phyloP scores from a whole-genome alignment of 345 rosid genomes.

The thale cress (Arabidopsis thaliana) region TAIR10.1 NC_003075.7:13153001-13153500 shows the following conservation, averaged over 20 bases:
- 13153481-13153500: background rate
- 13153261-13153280: background rate
- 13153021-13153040: background rate
- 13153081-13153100: too few relatives aligned
- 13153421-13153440: background rate
- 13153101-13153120: too few relatives aligned
- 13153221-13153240: background rate
- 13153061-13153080: too few relatives aligned
- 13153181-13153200: background rate
- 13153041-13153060: too few relatives aligned
- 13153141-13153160: too few relatives aligned
- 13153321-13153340: background rate
- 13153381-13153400: background rate
- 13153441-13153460: background rate
- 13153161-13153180: background rate
- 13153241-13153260: background rate
- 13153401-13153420: background rate
- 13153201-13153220: background rate
- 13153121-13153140: too few relatives aligned
- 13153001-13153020: background rate
- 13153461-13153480: background rate
- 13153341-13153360: background rate
- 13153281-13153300: background rate
- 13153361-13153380: background rate
- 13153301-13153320: background rate